A percentile compares a stretch with the other conserved stretches of the same genome.
These are phyloP conservation scores for Trichoderma semiorbis DNA, from an alignment of 2,329 filamentous ascomycete species.

Conservation along the genomic window DNA sequence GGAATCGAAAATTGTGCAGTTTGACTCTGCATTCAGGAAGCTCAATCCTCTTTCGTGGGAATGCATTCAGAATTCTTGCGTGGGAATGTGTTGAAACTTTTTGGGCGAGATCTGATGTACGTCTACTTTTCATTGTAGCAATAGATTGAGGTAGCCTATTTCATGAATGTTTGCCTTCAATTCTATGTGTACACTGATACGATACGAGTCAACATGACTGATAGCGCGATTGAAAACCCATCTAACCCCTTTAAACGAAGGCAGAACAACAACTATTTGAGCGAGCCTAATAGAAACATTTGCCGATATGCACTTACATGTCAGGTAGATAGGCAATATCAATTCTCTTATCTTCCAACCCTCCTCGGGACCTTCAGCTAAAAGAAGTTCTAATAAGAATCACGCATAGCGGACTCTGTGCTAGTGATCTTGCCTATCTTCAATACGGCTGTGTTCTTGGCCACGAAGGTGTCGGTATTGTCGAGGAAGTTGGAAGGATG, in stretches of 20 bases:
- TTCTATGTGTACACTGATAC: background rate
- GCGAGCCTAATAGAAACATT: background rate
- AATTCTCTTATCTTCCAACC: background rate
- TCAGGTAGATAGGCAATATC: background rate
- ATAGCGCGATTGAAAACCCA: background rate
- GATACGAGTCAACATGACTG: background rate
- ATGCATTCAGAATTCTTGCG: background rate
- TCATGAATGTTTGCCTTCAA: background rate
- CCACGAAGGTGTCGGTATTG: conserved; percentile 49
- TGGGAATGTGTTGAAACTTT: background rate
- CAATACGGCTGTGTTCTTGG: conserved; percentile 37
- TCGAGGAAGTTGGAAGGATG: conserved; percentile 33
- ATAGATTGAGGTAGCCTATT: background rate
- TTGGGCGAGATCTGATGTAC: background rate
- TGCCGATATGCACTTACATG: too few species aligned
- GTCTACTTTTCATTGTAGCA: background rate
- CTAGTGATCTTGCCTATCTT: background rate
- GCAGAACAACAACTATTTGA: background rate
- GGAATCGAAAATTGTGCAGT: background rate
- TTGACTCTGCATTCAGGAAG: background rate
- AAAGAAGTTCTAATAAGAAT: background rate
- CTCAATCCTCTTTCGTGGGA: background rate
- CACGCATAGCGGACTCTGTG: background rate
- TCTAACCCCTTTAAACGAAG: background rate
- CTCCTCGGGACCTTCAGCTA: background rate